phyloP scores from a whole-genome alignment of 164 flowering plant genomes.

The Taxillus chinensis region DNA sequence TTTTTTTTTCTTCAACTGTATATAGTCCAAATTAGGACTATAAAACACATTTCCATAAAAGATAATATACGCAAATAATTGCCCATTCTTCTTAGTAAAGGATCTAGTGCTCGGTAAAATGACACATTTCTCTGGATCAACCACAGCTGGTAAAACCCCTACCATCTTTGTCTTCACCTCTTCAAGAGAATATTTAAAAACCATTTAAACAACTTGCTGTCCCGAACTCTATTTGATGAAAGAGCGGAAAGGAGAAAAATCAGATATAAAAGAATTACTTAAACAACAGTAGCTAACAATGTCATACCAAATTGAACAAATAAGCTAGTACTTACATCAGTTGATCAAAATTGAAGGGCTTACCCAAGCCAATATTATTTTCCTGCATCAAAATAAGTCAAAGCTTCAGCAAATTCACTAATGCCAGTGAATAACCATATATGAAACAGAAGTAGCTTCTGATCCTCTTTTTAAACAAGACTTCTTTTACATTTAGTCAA shows the following conservation, averaged over 20 bases:
- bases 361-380: background rate
- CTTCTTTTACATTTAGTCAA: background rate
- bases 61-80: slow-evolving; percentile 10
- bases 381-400: background rate
- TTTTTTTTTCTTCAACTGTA: slow-evolving; percentile 12
- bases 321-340: background rate
- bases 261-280: background rate
- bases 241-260: background rate
- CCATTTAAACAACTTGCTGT: slow-evolving; percentile 8
- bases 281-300: background rate
- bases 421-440: too few species aligned
- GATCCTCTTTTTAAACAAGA: background rate
- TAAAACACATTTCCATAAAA: slow-evolving; percentile 8
- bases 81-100: slow-evolving; percentile 11
- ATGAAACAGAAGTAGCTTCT: too few species aligned
- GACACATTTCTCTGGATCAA: slow-evolving; percentile 11
- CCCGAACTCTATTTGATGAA: background rate
- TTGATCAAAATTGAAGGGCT: background rate
- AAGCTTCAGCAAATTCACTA: background rate
- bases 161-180: slow-evolving; percentile 8
- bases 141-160: slow-evolving; percentile 11
- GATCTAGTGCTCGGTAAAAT: background rate
- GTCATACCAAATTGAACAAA: background rate
- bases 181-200: slow-evolving; percentile 13
- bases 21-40: slow-evolving; percentile 7